Evolutionary conservation across 768 basidiomycete genomes (phyloP).

Genomic region (Cyclocybe aegerita): DNA sequence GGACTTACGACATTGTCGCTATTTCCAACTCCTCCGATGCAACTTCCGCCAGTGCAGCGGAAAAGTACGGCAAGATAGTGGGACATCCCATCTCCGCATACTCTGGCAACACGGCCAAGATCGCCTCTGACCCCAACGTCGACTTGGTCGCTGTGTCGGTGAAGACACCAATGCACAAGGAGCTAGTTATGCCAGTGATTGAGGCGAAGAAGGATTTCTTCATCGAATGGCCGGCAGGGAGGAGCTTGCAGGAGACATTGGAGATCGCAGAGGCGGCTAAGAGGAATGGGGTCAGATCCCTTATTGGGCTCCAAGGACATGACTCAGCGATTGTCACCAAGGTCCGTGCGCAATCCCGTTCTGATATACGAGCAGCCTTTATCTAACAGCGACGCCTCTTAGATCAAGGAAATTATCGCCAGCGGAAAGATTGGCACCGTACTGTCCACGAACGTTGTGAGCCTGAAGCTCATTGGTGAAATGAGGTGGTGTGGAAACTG

Average conservation of each 20-base stretch:
- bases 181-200: conserved; percentile 26
- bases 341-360: conserved; percentile 15
- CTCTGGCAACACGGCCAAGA: conserved; percentile 25
- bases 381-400: neutral
- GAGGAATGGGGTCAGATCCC: conserved; percentile 23
- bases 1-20: conserved; percentile 27
- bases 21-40: conserved; percentile 29
- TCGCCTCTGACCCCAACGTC: conserved; percentile 34
- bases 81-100: conserved; percentile 30
- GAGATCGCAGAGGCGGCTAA: conserved; percentile 30
- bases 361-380: too few species aligned
- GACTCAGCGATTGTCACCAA: conserved; percentile 23
- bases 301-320: conserved; percentile 33
- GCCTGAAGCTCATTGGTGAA: neutral
- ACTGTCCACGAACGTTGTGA: conserved; percentile 23
- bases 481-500: too few species aligned
- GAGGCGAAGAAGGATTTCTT: conserved; percentile 37
- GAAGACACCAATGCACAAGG: conserved; percentile 26
- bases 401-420: conserved; percentile 28
- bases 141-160: conserved; percentile 35
- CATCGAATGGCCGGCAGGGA: conserved; percentile 38
- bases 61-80: conserved; percentile 24
- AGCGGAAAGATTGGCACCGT: conserved; percentile 30
- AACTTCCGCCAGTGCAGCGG: conserved; percentile 27
- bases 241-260: conserved; percentile 25